Base-by-base conservation (phyloP, 208 protist species). In the Acanthamoeba castellanii region DNA sequence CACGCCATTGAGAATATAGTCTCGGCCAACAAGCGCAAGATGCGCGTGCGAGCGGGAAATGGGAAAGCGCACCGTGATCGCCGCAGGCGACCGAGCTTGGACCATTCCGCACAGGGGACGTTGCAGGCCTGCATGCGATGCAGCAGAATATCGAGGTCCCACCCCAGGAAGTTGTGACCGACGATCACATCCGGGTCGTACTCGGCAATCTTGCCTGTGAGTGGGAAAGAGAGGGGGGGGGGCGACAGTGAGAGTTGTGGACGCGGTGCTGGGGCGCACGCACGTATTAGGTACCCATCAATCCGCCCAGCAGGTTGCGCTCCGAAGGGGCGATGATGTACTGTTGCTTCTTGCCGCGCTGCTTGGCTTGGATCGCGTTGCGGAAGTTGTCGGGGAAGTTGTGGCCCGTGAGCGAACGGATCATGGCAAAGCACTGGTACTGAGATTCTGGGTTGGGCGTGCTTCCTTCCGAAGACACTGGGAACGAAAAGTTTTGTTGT, bases 91-190 rank as follows among this genome's bases (percentile, higher is more conserved):
- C 97, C 97, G 18, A 98, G 70, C 50, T 95, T 98, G 25, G 98
- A 99, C 99, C 99, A 99, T 8, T 97, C 72, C 6, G 66, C 30
- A 37, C 66, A 32, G 18, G 94, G 84, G 11, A 99, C 97, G 70
- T 98, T 98, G 50, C 98, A 94, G 55, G 98, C 98, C 72, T 99
- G 96, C 95, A 98, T 99, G 47, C 99, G 97, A 47, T 99, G 98
- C 34, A 99, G 97, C 11, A 99, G 96, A 32, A 99, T 98, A 92
- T 99, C 98, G 1, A 99, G 95, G n/a, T 99, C 99, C 93, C 99
- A 99, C 14, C 97, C 97, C n/a, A 99, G 95, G 95, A 99, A 98
- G 96, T 99, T 99, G 98, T 99, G 99, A n/a, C 99, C 99, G 22
- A 99, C 96, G 52, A 99, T 90, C 30, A 99, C 96, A 93, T 99